phyloP scores from a whole-genome alignment of 352 stramenopile genomes.

The Phytophthora sojae region DNA sequence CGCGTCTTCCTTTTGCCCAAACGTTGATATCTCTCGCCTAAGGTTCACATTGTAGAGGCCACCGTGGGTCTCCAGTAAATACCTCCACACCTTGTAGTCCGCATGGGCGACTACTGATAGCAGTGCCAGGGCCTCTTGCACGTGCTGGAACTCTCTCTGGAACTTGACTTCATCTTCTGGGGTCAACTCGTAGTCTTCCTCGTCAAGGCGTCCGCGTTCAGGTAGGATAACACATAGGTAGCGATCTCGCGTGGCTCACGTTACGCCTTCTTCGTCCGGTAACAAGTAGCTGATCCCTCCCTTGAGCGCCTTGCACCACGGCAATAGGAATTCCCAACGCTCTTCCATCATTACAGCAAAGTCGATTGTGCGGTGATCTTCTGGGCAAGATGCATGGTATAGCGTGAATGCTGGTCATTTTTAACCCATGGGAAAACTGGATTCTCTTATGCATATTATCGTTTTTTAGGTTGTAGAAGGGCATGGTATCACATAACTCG shows the following conservation, averaged over 20 bases:
- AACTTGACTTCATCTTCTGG: background rate
- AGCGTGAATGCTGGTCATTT: no score
- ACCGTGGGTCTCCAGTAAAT: slow-evolving; percentile 4
- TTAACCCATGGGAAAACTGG: no score
- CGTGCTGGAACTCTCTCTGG: background rate
- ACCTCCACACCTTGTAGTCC: background rate
- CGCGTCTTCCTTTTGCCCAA: no score
- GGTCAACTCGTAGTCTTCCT: background rate
- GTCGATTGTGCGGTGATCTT: no score
- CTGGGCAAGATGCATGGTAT: no score
- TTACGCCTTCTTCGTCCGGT: background rate
- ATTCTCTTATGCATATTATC: no score
- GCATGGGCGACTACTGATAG: slow-evolving; percentile 4
- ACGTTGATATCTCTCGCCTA: no score
- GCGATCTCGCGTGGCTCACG: background rate
- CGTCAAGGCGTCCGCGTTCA: background rate
- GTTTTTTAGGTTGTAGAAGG: no score
- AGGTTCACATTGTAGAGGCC: background rate
- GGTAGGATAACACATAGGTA: background rate
- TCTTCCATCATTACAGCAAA: background rate
- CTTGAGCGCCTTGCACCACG: background rate
- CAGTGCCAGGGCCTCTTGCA: slow-evolving; percentile 1
- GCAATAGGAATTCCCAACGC: background rate
- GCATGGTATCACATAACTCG: no score
- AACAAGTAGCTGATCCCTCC: background rate